Conservation (phyloP, 495 filamentous ascomycete genomes). For the Penicillium verhagenii region DNA sequence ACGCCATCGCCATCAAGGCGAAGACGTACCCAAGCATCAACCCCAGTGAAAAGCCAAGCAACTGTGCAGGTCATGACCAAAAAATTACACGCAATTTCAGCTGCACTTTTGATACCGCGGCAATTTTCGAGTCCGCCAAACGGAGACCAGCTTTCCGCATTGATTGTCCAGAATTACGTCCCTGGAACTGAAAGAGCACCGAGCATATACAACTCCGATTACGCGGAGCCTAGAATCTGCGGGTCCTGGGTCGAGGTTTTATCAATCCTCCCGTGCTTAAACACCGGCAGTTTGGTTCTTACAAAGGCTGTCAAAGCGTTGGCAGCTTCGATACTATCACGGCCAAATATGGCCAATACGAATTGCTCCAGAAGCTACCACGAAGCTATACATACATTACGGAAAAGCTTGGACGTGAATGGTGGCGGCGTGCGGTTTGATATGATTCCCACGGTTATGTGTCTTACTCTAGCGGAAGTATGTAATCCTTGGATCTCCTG, state of each 20-base stretch:
- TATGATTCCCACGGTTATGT: conserved; percentile 36
- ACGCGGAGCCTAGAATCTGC: conserved; percentile 30
- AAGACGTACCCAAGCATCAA: neutral
- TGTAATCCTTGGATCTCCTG: no score
- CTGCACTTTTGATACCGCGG: neutral
- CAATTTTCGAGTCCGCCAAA: neutral
- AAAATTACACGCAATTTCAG: neutral
- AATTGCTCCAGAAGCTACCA: conserved; percentile 22
- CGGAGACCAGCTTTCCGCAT: neutral
- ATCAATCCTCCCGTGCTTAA: conserved; percentile 18
- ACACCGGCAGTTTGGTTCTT: conserved; percentile 11
- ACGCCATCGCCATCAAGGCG: neutral
- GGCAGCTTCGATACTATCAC: conserved; percentile 21
- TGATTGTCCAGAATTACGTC: conserved; percentile 14
- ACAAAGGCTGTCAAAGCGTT: conserved; percentile 30
- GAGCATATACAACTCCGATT: neutral
- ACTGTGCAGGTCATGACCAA: neutral
- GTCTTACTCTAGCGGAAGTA: conserved; percentile 15
- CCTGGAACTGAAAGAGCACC: conserved; percentile 4
- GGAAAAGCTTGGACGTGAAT: conserved; percentile 14
- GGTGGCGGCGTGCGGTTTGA: conserved; percentile 7
- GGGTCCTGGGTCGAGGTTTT: conserved; percentile 41
- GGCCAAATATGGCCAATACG: conserved; percentile 3
- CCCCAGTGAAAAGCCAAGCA: neutral
- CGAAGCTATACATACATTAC: conserved; percentile 26